Evolutionary conservation across 2,329 filamentous ascomycete genomes (phyloP).

Genomic region (Nigrospora oryzae): DNA sequence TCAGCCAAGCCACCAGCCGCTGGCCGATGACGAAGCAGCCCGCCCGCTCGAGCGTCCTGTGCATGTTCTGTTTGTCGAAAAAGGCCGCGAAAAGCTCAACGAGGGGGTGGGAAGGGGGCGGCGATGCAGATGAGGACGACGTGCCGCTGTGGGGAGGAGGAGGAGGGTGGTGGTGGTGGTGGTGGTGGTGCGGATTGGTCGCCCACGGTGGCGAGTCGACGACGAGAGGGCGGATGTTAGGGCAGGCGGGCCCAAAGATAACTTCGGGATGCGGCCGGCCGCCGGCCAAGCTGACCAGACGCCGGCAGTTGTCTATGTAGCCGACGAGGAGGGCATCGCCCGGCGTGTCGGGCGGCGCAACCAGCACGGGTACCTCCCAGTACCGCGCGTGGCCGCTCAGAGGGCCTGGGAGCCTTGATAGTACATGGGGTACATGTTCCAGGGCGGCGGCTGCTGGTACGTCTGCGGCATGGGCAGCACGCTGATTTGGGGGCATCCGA

Average conservation of each 20-base stretch:
- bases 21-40: slow-evolving; percentile 22
- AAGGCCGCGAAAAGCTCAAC: slow-evolving; percentile 20
- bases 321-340: slow-evolving; percentile 24
- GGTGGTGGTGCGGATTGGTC: slow-evolving; percentile 13
- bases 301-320: slow-evolving; percentile 26
- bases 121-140: neutral
- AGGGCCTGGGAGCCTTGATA: slow-evolving; percentile 20
- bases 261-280: slow-evolving; percentile 12
- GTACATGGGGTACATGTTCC: slow-evolving; percentile 25
- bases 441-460: slow-evolving; percentile 22
- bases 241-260: slow-evolving; percentile 22
- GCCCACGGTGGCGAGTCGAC: slow-evolving; percentile 14
- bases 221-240: slow-evolving; percentile 23
- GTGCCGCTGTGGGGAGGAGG: too few relatives aligned
- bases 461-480: slow-evolving; percentile 21
- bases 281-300: slow-evolving; percentile 16
- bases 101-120: slow-evolving; percentile 13
- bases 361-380: slow-evolving; percentile 25
- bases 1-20: slow-evolving; percentile 18
- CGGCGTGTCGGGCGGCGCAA: slow-evolving; percentile 18
- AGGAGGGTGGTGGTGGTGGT: slow-evolving; percentile 4
- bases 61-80: slow-evolving; percentile 17
- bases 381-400: slow-evolving; percentile 7
- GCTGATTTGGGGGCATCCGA: slow-evolving; percentile 20
- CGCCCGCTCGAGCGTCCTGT: slow-evolving; percentile 21